A percentile compares a stretch with the other conserved stretches of the same genome.
These are phyloP conservation scores for Coniochaeta pulveracea DNA, from an alignment of 2,329 filamentous ascomycete species.

Conservation along the genomic window DNA sequence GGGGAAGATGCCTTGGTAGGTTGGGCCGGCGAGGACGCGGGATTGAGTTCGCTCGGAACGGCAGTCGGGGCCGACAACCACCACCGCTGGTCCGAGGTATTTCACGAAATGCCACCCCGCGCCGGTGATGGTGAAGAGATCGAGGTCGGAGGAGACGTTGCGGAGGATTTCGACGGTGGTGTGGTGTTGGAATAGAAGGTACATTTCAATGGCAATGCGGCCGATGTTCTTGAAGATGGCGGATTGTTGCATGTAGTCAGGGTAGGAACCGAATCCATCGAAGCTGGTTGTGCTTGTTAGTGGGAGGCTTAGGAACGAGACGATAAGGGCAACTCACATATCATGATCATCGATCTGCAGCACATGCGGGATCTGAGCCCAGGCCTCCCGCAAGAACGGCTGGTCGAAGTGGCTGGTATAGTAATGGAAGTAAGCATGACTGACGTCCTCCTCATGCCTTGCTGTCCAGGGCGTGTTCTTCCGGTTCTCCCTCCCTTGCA, in stretches of 20 bases:
- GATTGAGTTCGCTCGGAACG: slow-evolving; percentile 82
- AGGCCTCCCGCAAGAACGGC: slow-evolving; percentile 85
- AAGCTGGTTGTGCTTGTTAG: slow-evolving; percentile 45
- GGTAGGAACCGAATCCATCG: slow-evolving; percentile 93
- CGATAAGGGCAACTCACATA: slow-evolving; percentile 55
- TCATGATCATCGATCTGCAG: slow-evolving; percentile 94
- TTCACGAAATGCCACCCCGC: slow-evolving; percentile 98
- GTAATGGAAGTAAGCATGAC: slow-evolving; percentile 96
- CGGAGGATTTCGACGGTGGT: slow-evolving; percentile 89
- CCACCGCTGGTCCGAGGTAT: slow-evolving; percentile 82
- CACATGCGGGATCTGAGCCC: slow-evolving; percentile 92
- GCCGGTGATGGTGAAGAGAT: slow-evolving; percentile 95
- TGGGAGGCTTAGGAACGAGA: neutral
- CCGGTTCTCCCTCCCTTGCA: slow-evolving; percentile 84
- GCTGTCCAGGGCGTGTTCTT: slow-evolving; percentile 89
- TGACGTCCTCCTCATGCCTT: slow-evolving; percentile 87
- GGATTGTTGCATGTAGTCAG: slow-evolving; percentile 95
- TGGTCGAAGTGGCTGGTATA: slow-evolving; percentile 98
- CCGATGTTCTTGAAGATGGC: slow-evolving; percentile 98
- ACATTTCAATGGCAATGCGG: slow-evolving; percentile 92
- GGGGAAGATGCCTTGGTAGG: slow-evolving; percentile 94
- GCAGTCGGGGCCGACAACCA: slow-evolving; percentile 82
- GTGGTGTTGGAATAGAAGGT: slow-evolving; percentile 95
- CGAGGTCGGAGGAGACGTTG: slow-evolving; percentile 75
- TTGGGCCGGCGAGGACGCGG: slow-evolving; percentile 90